Conservation (phyloP, 2,329 filamentous ascomycete species). For the Whalleya microplaca region DNA sequence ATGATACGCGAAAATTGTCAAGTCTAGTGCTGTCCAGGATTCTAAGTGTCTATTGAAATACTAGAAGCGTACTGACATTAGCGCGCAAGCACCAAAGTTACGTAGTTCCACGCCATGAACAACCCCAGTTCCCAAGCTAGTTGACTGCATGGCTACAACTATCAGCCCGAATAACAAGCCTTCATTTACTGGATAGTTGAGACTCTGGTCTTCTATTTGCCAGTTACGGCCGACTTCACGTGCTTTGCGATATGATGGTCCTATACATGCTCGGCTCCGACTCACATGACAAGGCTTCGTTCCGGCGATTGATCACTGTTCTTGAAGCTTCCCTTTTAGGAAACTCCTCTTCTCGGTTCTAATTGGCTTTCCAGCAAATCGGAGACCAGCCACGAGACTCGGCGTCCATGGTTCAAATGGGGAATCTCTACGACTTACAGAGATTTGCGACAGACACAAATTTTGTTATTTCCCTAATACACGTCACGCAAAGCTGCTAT, state of each 20-base stretch:
- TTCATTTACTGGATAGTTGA: background rate
- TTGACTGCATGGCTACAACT: too few relatives aligned
- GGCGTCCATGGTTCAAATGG: slow-evolving; percentile 8
- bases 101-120: background rate
- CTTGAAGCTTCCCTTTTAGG: slow-evolving; percentile 25
- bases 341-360: slow-evolving; percentile 11
- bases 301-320: background rate
- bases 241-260: background rate
- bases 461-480: background rate
- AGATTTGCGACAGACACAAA: too few relatives aligned
- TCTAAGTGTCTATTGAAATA: background rate
- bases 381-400: slow-evolving; percentile 21
- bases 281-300: background rate
- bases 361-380: slow-evolving; percentile 19
- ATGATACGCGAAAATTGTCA: slow-evolving; percentile 11
- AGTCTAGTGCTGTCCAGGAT: background rate
- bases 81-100: background rate
- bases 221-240: background rate
- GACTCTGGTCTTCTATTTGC: background rate
- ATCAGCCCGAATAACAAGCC: too few relatives aligned
- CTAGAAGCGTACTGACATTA: background rate
- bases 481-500: background rate
- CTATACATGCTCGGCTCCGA: background rate
- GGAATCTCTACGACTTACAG: background rate
- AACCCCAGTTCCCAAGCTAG: too few relatives aligned